Evolutionary conservation across 2,329 filamentous ascomycete genomes (phyloP), one percentile per base, ranked within the genome.

Genomic region (Penicillium sp.): DNA sequence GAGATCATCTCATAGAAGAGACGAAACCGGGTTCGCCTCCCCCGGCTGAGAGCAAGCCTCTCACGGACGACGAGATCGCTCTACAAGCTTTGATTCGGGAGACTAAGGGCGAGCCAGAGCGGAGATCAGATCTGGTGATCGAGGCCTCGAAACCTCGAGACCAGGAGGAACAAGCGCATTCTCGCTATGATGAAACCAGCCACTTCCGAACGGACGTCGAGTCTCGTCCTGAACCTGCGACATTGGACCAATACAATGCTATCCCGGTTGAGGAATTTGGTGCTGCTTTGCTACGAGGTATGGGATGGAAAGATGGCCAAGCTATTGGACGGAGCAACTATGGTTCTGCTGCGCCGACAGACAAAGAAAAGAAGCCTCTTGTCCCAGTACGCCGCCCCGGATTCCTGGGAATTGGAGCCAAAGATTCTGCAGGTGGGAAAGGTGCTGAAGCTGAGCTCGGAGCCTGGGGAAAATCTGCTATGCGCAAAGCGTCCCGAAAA

Each of bases 191-290:
- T 47, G 75, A 78, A 54, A 69, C 69, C 4, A 87, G 89, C 56
- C 86, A 85, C 2, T 92, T 91, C 67, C 79, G 80, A 29, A 82
- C 84, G 25, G 90, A 93, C 69, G 82, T 92, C 27, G 80, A 83
- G 12, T 78, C 83, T 25, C 88, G 91, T 1, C 92, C 91, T 1
- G 89, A 91, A 22, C 81, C 85, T 27, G 87, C 91, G 4, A 89
- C 86, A 0, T 77, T 96, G 18, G 89, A 90, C 31, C 90, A 94
- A 67, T 97, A 97, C 75, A 88, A 89, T 55, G 86, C 88, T 12
- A 88, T 96, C 58, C 93, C 94, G 0, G 91, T 97, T 15, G 93
- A 97, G 64, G 92, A 97, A 65, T 99, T 97, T 62, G 94, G 94
- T 7, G 89, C 92, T 18, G 92, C 92, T 0, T 81, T 97, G 60